These are phyloP conservation scores for Ceratobasidium sp. DNA, from an alignment of 1,284 basidiomycete species.

Conservation along the genomic window DNA sequence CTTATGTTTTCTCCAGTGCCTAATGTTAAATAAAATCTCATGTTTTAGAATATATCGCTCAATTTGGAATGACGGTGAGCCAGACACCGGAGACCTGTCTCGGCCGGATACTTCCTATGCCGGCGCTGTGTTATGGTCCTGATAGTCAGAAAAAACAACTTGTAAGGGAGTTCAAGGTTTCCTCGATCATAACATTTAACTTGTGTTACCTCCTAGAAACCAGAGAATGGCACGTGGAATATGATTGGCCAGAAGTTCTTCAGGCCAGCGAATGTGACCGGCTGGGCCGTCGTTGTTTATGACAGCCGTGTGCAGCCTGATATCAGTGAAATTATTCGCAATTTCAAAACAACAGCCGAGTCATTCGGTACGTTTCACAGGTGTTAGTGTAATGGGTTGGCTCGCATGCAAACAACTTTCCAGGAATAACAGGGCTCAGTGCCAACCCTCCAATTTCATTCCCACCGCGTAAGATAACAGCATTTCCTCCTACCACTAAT, in stretches of 20 bases:
- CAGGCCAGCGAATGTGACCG: constrained; percentile 5
- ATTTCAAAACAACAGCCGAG: constrained; percentile 27
- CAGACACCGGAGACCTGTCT: constrained; percentile 9
- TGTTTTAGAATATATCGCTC: constrained; percentile 44
- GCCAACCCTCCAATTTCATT: constrained; percentile 18
- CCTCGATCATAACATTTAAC: too few relatives aligned
- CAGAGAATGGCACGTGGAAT: constrained; percentile 31
- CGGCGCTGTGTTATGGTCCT: constrained; percentile 44
- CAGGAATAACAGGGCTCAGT: constrained; percentile 22
- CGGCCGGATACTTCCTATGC: constrained; percentile 46
- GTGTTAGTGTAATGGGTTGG: too few relatives aligned
- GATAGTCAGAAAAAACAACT: constrained; percentile 23
- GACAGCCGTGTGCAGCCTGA: constrained; percentile 18
- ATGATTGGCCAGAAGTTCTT: constrained; percentile 26
- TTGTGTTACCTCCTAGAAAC: neutral
- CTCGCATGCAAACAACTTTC: neutral
- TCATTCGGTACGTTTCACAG: constrained; percentile 5
- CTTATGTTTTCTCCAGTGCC: neutral
- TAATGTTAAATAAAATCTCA: neutral
- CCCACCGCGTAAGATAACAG: constrained; percentile 17
- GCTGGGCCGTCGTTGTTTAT: constrained; percentile 36
- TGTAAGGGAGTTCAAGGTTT: neutral
- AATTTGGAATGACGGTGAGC: constrained; percentile 46
- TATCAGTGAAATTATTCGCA: constrained; percentile 3
- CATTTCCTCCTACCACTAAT: neutral